Base-by-base conservation (phyloP, 768 basidiomycete genomes). In the Termitomyces titanicus region DNA sequence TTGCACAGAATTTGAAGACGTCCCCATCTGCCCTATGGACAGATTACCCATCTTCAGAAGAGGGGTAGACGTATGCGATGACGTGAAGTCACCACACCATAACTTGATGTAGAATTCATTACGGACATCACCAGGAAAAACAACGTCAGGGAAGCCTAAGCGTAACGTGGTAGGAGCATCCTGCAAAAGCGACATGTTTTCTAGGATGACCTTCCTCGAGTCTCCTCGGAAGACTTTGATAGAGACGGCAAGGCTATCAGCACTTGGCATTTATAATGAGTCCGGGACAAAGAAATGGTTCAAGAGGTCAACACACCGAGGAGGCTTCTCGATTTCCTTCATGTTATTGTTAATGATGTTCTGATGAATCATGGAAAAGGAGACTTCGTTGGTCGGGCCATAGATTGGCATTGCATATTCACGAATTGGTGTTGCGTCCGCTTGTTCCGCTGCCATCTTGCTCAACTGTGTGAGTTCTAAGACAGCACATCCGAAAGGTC, bases 41-140 rank as follows among this genome's bases (percentile, higher is more conserved):
- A 89, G 82, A 58, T 76, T 78, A 33, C 79, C 76, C 47, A 90
- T 76, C 42, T 87, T 86, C 3, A 86, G 69, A 38, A 84, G 76
- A 24, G 76, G 76, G 40, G 75, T 71, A 25, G 72, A 71, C 39
- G 68, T 70, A 56, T 81, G 79, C 3, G 81, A 75, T 0, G 82
- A 72, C 2, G 78, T 72, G 66, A 98, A 98, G 59, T 94, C 89
- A 37, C 92, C 96, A 53, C 86, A 88, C 94, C 94, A 98, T 0
- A 98, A 80, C 69, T 97, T 97, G 74, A 98, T 82, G 70, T 98
- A 98, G 12, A 98, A 78, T 60, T 98, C 96, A 64, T 98, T 98
- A 15, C 96, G 85, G n/a, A 84, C 72, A 58, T 92, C 89, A 7
- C 90, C 92, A 3, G 95, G 95, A 66, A 94, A 94, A 9, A 96